These are phyloP conservation scores for Globisporangium polare DNA, from an alignment of 352 stramenopile species.

Conservation along the genomic window DNA sequence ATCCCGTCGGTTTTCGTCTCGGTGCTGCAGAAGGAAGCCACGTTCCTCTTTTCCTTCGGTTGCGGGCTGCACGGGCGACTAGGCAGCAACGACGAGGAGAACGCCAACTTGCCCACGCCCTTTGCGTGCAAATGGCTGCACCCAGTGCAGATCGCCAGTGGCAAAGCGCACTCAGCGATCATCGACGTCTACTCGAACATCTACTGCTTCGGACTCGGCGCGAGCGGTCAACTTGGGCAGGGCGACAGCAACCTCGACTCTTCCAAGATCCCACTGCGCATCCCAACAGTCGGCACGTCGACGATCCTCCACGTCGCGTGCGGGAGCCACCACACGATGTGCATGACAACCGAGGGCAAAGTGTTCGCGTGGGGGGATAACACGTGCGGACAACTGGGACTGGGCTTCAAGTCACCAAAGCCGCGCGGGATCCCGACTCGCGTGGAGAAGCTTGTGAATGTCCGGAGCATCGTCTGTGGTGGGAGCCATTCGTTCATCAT, in stretches of 20 bases:
- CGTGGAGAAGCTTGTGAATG: constrained; percentile 48
- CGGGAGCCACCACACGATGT: constrained; percentile 60
- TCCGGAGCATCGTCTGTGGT: constrained; percentile 41
- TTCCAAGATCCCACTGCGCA: constrained; percentile 49
- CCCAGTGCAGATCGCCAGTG: constrained; percentile 62
- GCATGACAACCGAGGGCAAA: constrained; percentile 45
- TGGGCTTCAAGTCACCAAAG: constrained; percentile 28
- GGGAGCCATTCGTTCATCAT: constrained; percentile 63
- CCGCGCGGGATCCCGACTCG: constrained; percentile 31
- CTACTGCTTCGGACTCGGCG: constrained; percentile 60
- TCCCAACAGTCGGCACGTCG: constrained; percentile 32
- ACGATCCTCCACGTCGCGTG: constrained; percentile 53
- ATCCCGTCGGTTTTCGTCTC: constrained; percentile 67
- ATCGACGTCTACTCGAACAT: constrained; percentile 74
- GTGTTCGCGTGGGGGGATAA: constrained; percentile 73
- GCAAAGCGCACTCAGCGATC: constrained; percentile 62
- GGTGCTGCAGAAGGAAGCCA: constrained; percentile 64
- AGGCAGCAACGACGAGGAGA: constrained; percentile 42
- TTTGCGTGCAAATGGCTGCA: constrained; percentile 66
- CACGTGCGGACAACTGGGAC: constrained; percentile 48
- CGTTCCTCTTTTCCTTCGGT: constrained; percentile 70
- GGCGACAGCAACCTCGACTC: constrained; percentile 48
- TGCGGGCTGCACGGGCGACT: constrained; percentile 51
- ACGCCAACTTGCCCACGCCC: constrained; percentile 41
- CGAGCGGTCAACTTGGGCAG: constrained; percentile 52